Conservation (phyloP, 495 filamentous ascomycete genomes). For the Schizothecium vesticola region DNA sequence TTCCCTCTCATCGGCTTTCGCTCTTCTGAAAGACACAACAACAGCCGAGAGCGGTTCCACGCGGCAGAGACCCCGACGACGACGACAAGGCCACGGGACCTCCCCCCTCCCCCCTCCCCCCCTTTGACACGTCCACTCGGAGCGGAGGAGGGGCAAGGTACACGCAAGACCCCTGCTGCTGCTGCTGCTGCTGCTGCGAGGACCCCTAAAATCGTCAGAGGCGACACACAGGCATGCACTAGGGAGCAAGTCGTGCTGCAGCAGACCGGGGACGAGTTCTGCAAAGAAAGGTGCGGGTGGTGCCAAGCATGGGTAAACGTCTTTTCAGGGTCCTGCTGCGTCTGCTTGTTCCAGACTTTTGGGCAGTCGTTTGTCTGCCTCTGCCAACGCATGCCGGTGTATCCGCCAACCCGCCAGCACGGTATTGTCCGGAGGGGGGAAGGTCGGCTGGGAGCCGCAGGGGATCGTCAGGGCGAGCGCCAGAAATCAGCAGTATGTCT, state of each 20-base stretch:
- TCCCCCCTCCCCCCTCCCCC: not conserved
- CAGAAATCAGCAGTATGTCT: slow-evolving; percentile 7
- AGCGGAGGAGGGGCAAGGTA: not conserved
- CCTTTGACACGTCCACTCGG: not conserved
- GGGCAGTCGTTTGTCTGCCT: not conserved
- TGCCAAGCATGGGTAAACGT: not conserved
- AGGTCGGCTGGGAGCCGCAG: not conserved
- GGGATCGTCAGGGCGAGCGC: slow-evolving; percentile 6
- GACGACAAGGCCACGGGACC: not conserved
- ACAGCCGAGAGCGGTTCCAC: not conserved
- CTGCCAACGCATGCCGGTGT: not conserved
- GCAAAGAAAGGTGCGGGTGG: not conserved
- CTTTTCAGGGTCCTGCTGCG: slow-evolving; percentile 10
- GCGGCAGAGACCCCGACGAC: not conserved
- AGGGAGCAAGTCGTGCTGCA: not conserved
- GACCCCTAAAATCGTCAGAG: not conserved
- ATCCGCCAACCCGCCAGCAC: slow-evolving; percentile 2
- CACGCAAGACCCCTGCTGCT: not conserved
- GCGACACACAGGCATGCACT: not conserved
- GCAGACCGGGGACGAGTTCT: not conserved
- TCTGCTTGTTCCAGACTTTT: not conserved
- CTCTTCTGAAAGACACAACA: not conserved
- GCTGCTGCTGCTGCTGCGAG: not conserved
- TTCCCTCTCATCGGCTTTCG: not conserved
- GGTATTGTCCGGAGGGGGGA: slow-evolving; percentile 1